Evolutionary conservation across 106 monocot genomes (phyloP), one percentile per base, ranked within the genome.

Genomic region (Dioscorea zingiberensis): DNA sequence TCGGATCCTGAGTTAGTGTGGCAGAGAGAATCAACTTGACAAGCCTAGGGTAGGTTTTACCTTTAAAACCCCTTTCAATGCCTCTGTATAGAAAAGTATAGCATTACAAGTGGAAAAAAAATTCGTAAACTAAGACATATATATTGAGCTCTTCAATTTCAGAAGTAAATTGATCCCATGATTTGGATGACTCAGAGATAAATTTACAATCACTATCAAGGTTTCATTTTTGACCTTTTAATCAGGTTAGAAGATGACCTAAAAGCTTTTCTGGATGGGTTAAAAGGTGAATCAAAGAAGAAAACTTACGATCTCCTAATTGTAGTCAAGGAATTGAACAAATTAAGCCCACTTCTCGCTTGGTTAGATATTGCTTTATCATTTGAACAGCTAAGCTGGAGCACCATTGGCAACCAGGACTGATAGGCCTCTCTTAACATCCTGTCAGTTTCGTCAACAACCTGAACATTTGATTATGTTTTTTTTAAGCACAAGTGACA

Each of bases 371-470:
- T 11, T 55, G 64, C 56, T 68, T 75, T 66, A 76, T 73, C 62
- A 67, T 62, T 82, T 44, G 74, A 79, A 38, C 49, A 55, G 65
- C 83, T 25, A 72, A 83, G 69, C 29, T 78, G 73, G 68, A 95
- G 85, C 47, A 95, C 91, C 27, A 78, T 79, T 18, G 87, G 85
- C 74, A 95, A 73, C 95, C 95, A 95, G 17, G 85, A 91, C 64
- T 95, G 95, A 78, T 95, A 95, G 58, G 82, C 83, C 68, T 95
- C 95, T 79, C 95, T 85, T 57, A 95, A 65, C 54, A 95, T 77
- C 15, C 95, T 69, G 53, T 95, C 91, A 38, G 91, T 88, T 73
- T 95, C 95, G 88, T 95, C 95, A 70, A 91, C 85, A 18, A 95
- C 94, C 94, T 95, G 82, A 74, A 72, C 69, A 21, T 66, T 73